Evolutionary conservation across 1,284 basidiomycete species (phyloP), one percentile per base, ranked within the genome.

Genomic region (Rhodofomes roseus): DNA sequence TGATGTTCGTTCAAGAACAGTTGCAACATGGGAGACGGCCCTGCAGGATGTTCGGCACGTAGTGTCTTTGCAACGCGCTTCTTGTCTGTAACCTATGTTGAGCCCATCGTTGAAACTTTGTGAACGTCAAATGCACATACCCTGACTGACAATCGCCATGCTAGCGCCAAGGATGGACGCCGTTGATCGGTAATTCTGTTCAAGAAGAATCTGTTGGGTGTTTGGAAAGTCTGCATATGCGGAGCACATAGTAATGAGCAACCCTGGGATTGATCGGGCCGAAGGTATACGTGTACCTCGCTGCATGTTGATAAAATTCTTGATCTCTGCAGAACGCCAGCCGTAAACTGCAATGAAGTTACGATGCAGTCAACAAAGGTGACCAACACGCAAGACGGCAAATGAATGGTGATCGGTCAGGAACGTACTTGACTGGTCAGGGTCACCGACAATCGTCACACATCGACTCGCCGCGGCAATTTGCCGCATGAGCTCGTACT

Each of bases 141-240:
- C 93, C 83, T 96, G 89, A 0, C 87, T 79, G 14, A 97, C 87
- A 55, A 97, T 87, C 0, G 90, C 88, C 25, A 93, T 73, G 39
- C 92, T 90, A 0, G 88, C 82, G 4, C 83, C 80, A 4, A 97
- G 74, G 60, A 97, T 96, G 0, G 87, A 78, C 0, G 81, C 87
- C 0, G 93, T 95, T 0, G 92, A 94, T 3, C 95, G 86, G 71
- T 95, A 97, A 71, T 95, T 96, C 69, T 95, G 82, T 70, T 96
- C 93, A 1, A 96, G 77, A 29, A 89, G 81, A 40, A 96, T 87
- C 62, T 91, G 86, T 59, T 80, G 66, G 0, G 87, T 87, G 0
- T 77, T 72, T 0, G 80, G 73, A 68, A 94, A 94, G 66, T 90
- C 90, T 92, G 60, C 9, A 12, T 34, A 56, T 44, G 4, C 46